These are phyloP conservation scores for Leishmania martiniquensis DNA, from an alignment of 208 protist genomes.

Conservation along the genomic window DNA sequence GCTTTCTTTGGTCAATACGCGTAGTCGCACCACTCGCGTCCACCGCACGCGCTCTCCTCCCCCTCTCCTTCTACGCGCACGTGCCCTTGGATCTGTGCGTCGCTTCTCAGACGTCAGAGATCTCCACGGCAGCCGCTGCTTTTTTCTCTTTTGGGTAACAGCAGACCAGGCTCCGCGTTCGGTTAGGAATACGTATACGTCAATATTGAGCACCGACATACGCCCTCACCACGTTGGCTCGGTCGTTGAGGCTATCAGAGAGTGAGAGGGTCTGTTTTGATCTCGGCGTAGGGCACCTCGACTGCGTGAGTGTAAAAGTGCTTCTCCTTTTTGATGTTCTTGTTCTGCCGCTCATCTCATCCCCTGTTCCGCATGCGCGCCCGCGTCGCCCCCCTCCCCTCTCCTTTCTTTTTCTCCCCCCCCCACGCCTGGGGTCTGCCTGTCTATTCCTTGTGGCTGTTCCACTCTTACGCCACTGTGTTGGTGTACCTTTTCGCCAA, in stretches of 20 bases:
- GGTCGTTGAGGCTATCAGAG: background rate
- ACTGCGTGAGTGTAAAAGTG: background rate
- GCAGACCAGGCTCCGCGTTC: background rate
- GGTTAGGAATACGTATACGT: background rate
- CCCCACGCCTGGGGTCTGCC: too few relatives aligned
- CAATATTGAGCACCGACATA: background rate
- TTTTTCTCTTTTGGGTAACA: too few relatives aligned
- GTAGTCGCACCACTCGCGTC: background rate
- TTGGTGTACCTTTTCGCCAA: too few relatives aligned
- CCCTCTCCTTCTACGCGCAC: too few relatives aligned
- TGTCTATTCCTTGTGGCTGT: too few relatives aligned
- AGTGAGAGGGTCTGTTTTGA: background rate
- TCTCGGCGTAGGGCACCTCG: background rate
- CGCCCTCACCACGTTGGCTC: background rate
- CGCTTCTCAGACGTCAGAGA: background rate
- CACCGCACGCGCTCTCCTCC: background rate
- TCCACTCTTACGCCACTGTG: too few relatives aligned
- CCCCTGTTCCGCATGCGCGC: background rate
- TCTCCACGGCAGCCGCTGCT: background rate
- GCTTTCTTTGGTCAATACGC: too few relatives aligned
- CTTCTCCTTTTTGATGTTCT: too few relatives aligned
- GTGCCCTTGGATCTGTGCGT: background rate
- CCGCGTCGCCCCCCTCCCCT: too few relatives aligned
- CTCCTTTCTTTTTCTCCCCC: too few relatives aligned
- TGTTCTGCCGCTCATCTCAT: background rate